Percentiles rank a stretch among this genome's conserved stretches.
Conservation (phyloP, 2,329 filamentous ascomycete genomes). For the Phialemonium atrogriseum region DNA sequence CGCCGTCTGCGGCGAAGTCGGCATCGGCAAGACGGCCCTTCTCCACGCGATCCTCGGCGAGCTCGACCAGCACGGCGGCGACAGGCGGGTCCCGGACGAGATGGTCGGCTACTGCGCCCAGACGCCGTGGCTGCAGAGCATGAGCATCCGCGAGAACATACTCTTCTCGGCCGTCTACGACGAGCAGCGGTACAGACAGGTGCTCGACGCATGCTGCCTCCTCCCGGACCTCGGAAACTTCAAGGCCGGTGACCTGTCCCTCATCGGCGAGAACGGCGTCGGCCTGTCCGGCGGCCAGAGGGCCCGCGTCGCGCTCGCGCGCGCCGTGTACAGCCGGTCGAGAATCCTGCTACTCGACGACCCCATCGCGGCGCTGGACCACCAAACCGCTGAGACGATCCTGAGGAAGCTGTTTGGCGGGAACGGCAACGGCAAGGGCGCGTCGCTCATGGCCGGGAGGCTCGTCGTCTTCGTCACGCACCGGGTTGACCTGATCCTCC, state of each 20-base stretch:
- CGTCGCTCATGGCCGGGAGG: conserved; percentile 38
- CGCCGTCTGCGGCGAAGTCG: conserved; percentile 50
- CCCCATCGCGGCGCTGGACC: conserved; percentile 54
- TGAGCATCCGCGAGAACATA: conserved; percentile 58
- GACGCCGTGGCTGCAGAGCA: conserved; percentile 57
- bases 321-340: conserved; percentile 51
- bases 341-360: conserved; percentile 54
- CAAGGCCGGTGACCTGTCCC: conserved; percentile 46
- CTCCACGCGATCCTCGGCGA: conserved; percentile 52
- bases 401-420: conserved; percentile 47
- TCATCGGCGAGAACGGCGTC: conserved; percentile 54
- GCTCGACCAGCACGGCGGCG: conserved; percentile 55
- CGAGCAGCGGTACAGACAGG: conserved; percentile 44
- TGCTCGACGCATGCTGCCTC: conserved; percentile 53
- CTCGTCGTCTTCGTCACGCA: conserved; percentile 77
- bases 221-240: conserved; percentile 47
- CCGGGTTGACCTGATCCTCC: conserved; percentile 66
- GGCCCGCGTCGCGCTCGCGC: conserved; percentile 53
- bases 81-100: conserved; percentile 36
- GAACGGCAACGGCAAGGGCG: conserved; percentile 16
- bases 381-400: conserved; percentile 52
- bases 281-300: conserved; percentile 57
- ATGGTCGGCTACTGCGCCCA: conserved; percentile 50
- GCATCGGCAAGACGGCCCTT: conserved; percentile 53
- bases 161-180: conserved; percentile 52